Conservation (phyloP, 2,329 filamentous ascomycete species). For the Monosporascus ibericus region DNA sequence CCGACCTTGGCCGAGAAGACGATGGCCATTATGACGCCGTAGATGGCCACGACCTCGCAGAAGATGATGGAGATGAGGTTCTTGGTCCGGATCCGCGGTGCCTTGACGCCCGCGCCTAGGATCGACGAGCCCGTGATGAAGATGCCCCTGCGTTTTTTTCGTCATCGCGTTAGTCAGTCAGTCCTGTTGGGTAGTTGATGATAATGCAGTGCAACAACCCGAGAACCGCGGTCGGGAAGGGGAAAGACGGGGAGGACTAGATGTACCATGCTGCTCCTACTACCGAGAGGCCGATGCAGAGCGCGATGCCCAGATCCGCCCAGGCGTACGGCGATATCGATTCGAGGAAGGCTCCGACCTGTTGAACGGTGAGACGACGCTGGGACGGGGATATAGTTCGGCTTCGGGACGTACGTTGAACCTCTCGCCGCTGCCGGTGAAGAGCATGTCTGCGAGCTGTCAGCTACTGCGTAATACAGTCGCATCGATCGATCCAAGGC, state of each 20-base stretch:
- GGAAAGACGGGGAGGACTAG: background rate
- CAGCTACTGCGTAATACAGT: background rate
- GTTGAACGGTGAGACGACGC: slow-evolving; percentile 5
- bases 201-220: background rate
- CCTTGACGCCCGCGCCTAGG: slow-evolving; percentile 91
- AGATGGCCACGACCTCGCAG: slow-evolving; percentile 99
- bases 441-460: slow-evolving; percentile 78
- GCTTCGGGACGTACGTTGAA: slow-evolving; percentile 67
- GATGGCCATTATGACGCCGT: slow-evolving; percentile 99
- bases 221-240: background rate
- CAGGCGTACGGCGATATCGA: slow-evolving; percentile 90
- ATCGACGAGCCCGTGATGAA: slow-evolving; percentile 98
- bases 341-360: slow-evolving; percentile 92
- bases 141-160: slow-evolving; percentile 69
- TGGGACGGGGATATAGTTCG: background rate
- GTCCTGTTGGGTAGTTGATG: background rate
- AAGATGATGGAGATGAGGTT: slow-evolving; percentile 99
- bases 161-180: slow-evolving; percentile 1
- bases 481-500: slow-evolving; percentile 1
- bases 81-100: slow-evolving; percentile 96
- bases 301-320: slow-evolving; percentile 82
- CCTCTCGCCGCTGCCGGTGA: slow-evolving; percentile 89
- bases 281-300: slow-evolving; percentile 94
- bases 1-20: slow-evolving; percentile 89
- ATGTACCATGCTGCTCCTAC: slow-evolving; percentile 93